phyloP scores from a whole-genome alignment of 352 stramenopile genomes.

The Phytophthora sojae region DNA sequence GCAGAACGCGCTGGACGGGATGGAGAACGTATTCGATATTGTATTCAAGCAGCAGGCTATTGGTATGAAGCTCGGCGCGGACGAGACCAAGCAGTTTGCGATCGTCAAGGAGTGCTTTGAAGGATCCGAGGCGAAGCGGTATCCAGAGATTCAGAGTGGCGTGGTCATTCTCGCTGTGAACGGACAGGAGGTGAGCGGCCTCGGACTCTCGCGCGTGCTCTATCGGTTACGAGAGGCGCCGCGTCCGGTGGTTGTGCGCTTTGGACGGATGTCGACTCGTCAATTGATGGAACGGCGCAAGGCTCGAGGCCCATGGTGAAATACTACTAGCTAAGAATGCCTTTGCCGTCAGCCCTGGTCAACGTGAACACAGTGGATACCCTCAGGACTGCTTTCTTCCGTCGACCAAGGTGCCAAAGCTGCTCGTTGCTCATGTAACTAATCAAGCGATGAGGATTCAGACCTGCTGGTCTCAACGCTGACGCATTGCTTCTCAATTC shows the following conservation, averaged over 20 bases:
- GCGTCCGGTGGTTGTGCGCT: constrained; percentile 83
- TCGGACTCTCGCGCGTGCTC: constrained; percentile 77
- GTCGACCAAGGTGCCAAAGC: too few species aligned
- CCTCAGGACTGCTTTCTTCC: too few species aligned
- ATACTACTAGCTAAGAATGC: constrained; percentile 9
- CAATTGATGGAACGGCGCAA: constrained; percentile 48
- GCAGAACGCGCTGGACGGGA: constrained; percentile 55
- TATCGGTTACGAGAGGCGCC: constrained; percentile 81
- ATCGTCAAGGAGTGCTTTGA: constrained; percentile 88
- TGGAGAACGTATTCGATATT: constrained; percentile 87
- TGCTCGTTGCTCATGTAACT: too few species aligned
- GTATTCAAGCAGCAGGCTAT: constrained; percentile 89
- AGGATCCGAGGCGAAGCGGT: constrained; percentile 71
- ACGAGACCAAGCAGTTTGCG: constrained; percentile 75
- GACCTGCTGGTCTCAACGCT: too few species aligned
- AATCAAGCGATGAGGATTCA: too few species aligned
- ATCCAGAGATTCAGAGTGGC: constrained; percentile 82
- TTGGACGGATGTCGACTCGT: constrained; percentile 64
- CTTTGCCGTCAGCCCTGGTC: constrained; percentile 2
- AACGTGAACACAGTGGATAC: too few species aligned
- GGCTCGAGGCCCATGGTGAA: constrained; percentile 32
- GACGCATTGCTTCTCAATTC: too few species aligned
- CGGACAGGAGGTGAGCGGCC: constrained; percentile 73
- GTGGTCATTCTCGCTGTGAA: constrained; percentile 88
- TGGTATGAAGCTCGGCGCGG: constrained; percentile 80